phyloP scores from a whole-genome alignment of 1,284 basidiomycete genomes.

The Rhodotorula mucilaginosa region DNA sequence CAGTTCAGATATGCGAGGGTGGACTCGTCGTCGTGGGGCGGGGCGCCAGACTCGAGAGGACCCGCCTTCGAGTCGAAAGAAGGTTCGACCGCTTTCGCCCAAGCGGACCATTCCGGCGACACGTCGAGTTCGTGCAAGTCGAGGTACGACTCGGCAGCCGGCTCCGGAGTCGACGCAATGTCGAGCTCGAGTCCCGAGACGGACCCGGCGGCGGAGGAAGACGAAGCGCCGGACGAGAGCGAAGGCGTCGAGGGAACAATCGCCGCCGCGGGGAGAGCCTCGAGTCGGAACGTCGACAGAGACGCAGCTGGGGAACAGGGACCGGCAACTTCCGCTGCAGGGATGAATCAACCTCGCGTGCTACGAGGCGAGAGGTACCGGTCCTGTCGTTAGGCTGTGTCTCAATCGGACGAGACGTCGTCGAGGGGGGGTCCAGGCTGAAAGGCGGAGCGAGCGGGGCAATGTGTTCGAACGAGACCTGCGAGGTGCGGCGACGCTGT shows the following conservation, averaged over 20 bases:
- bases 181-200: conserved; percentile 9
- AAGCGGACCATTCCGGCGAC: conserved; percentile 24
- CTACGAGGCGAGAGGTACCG: conserved; percentile 37
- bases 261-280: background rate
- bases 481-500: background rate
- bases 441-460: background rate
- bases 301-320: background rate
- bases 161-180: conserved; percentile 14
- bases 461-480: background rate
- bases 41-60: background rate
- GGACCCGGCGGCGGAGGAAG: background rate
- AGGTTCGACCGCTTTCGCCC: conserved; percentile 14
- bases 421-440: background rate
- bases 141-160: conserved; percentile 19
- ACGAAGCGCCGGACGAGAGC: background rate
- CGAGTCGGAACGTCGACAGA: conserved; percentile 1
- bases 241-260: background rate
- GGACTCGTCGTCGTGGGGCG: conserved; percentile 11
- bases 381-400: background rate
- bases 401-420: background rate
- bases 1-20: conserved; percentile 20
- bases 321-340: conserved; percentile 32
- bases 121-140: conserved; percentile 17
- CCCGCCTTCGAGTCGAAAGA: background rate
- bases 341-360: conserved; percentile 34